Conservation (phyloP, 345 rosid species). For the Ceriops tagal region DNA sequence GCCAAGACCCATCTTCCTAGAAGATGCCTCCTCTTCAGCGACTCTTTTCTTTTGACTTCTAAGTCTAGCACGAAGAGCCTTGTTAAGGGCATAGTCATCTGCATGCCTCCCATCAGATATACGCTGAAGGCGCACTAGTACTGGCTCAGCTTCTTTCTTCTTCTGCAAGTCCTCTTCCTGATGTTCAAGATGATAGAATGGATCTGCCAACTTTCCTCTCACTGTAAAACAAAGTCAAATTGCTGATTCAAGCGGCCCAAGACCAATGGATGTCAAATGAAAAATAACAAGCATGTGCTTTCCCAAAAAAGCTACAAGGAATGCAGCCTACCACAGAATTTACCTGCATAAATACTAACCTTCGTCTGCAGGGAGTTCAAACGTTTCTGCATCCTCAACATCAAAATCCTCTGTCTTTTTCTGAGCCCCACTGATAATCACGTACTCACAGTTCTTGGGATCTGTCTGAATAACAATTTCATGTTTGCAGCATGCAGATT, state of each 20-base stretch:
- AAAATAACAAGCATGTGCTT: background rate
- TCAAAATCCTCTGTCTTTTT: slow-evolving; percentile 77
- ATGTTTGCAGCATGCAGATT: slow-evolving; percentile 88
- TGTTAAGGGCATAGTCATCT: slow-evolving; percentile 84
- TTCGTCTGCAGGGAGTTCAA: slow-evolving; percentile 92
- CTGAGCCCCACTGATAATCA: slow-evolving; percentile 90
- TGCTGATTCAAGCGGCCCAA: background rate
- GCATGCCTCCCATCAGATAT: slow-evolving; percentile 79
- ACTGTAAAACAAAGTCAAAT: slow-evolving; percentile 41
- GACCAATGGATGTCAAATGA: background rate
- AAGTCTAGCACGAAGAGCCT: slow-evolving; percentile 68
- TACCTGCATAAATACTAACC: slow-evolving; percentile 40
- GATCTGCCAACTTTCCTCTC: slow-evolving; percentile 90
- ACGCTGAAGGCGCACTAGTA: slow-evolving; percentile 74
- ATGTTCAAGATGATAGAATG: slow-evolving; percentile 91
- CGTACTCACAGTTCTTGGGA: slow-evolving; percentile 90
- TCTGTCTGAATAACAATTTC: slow-evolving; percentile 94
- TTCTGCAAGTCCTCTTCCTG: slow-evolving; percentile 88
- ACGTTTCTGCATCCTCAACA: slow-evolving; percentile 88
- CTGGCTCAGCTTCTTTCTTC: slow-evolving; percentile 96
- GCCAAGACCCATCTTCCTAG: slow-evolving; percentile 71
- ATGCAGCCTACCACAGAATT: background rate
- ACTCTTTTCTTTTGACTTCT: slow-evolving; percentile 85
- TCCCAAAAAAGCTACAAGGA: background rate
- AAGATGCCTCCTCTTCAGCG: slow-evolving; percentile 69